Percentiles rank a stretch among this genome's conserved stretches.
phyloP scores from a whole-genome alignment of 2,329 filamentous ascomycete genomes.

The Scedosporium minutisporum region DNA sequence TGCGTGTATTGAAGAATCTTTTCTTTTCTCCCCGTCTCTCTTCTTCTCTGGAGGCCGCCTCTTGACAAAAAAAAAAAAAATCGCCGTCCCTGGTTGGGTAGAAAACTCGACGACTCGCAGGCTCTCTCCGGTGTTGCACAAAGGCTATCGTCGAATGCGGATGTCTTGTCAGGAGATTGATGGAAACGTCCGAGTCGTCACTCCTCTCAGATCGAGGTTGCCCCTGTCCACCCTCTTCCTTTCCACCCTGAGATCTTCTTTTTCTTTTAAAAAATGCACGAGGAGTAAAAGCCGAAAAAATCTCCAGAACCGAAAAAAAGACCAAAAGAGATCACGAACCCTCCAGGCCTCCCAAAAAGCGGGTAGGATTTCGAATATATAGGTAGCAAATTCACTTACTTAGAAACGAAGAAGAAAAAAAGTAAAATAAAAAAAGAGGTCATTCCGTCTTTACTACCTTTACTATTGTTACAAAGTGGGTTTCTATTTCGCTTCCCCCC shows the following conservation, averaged over 20 bases:
- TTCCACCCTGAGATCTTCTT: neutral
- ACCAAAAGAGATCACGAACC: neutral
- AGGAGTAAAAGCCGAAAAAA: neutral
- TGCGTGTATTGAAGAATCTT: neutral
- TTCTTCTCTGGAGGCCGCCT: no score
- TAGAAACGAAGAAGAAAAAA: neutral
- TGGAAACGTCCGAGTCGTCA: no score
- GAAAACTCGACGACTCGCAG: neutral
- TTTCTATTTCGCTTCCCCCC: neutral
- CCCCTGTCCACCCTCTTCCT: neutral
- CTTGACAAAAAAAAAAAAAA: no score
- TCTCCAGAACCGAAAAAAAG: neutral
- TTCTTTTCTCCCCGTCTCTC: no score
- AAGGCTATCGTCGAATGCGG: neutral
- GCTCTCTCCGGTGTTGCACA: neutral
- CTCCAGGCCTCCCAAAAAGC: neutral
- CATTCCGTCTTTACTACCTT: neutral
- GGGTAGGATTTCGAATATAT: conserved; percentile 4
- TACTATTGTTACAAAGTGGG: neutral
- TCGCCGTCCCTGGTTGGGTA: neutral
- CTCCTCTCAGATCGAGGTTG: neutral
- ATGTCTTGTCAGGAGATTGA: neutral
- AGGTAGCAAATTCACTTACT: neutral
- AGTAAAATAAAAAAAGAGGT: neutral
- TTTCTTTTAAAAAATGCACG: neutral